Evolutionary conservation across 2,329 filamentous ascomycete species (phyloP), one percentile per base, ranked within the genome.

Genomic region (Colletotrichum sp.): DNA sequence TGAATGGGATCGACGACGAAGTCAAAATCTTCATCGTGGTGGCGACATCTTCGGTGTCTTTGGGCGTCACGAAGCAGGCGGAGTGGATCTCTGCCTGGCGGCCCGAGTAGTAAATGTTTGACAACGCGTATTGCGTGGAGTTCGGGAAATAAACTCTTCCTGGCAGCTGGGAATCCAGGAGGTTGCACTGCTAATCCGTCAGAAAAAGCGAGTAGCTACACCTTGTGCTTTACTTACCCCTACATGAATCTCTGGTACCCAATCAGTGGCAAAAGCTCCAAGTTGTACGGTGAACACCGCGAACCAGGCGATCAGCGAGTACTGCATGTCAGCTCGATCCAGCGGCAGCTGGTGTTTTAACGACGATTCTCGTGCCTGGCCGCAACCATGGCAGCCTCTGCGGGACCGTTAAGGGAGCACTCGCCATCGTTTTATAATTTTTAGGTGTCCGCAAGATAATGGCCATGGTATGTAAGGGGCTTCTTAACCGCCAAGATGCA

Each of bases 1-100:
- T 85, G 80, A 92, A 91, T 1, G 77, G 79, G 67, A 75, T 78
- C 9, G 21, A n/a, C 2, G 61, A 26, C 21, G 68, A 15, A 67
- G 77, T 77, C 24, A 83, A 71, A 16, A 75, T 32, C 36, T 77
- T 76, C 65, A 85, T 60, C 2, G 77, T 76, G 4, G 52, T 65
- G 6, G 83, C 80, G 30, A 86, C 82, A 15, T 85, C 80, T 2
- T 61, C 26, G 6, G 80, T 75, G 5, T 73, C 78, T 16, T 78
- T 67, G 6, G 80, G 81, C 1, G 76, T 60, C 4, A 83, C 76
- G 64, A 81, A 78, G 65, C 82, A 83, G 4, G 75, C 30, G 15
- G 79, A 79, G 6, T 58, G 73, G 32, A 82, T 56, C 6, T 78
- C 79, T 38, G 77, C 55, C 66, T 84, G 83, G 13, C 79, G 78